phyloP scores from a whole-genome alignment of 2,329 filamentous ascomycete genomes.

The Cadophora sp. region DNA sequence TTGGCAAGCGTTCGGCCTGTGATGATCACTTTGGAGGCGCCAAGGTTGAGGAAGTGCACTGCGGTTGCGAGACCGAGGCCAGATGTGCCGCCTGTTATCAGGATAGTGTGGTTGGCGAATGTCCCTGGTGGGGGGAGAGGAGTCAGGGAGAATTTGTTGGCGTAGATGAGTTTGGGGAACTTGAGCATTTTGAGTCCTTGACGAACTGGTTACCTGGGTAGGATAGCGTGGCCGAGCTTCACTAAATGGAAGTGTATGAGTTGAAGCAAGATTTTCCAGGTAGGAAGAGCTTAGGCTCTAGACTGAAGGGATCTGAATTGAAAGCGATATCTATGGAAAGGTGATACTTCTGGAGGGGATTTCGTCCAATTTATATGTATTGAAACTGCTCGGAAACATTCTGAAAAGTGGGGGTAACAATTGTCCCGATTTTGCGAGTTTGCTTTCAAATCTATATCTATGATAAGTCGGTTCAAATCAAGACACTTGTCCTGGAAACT shows the following conservation, averaged over 20 bases:
- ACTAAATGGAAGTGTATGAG: too few relatives aligned
- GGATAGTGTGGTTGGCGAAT: constrained; percentile 42
- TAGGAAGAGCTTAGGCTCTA: not conserved
- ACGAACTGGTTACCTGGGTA: too few relatives aligned
- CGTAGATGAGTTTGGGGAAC: constrained; percentile 30
- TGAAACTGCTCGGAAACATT: constrained; percentile 17
- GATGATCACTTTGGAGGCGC: constrained; percentile 50
- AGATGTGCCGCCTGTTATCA: constrained; percentile 51
- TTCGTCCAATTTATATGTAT: not conserved
- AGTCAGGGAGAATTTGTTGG: constrained; percentile 39
- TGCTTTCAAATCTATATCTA: constrained; percentile 4
- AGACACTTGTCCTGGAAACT: constrained; percentile 4
- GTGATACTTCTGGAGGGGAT: not conserved
- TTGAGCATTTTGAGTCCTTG: constrained; percentile 21
- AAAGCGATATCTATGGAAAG: not conserved
- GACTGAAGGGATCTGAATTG: too few relatives aligned
- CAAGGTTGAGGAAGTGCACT: constrained; percentile 49
- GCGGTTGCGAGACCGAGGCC: constrained; percentile 52
- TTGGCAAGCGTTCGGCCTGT: constrained; percentile 47
- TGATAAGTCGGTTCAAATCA: not conserved
- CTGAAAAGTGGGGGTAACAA: constrained; percentile 10
- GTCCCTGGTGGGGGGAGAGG: constrained; percentile 35
- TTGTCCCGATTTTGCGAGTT: not conserved
- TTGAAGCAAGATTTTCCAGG: too few relatives aligned
- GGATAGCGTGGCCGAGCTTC: too few relatives aligned